A percentile compares a stretch with the other conserved stretches of the same genome.
These are phyloP conservation scores for Brassica rapa DNA, from an alignment of 345 rosid species.

Conservation along the genomic window DNA sequence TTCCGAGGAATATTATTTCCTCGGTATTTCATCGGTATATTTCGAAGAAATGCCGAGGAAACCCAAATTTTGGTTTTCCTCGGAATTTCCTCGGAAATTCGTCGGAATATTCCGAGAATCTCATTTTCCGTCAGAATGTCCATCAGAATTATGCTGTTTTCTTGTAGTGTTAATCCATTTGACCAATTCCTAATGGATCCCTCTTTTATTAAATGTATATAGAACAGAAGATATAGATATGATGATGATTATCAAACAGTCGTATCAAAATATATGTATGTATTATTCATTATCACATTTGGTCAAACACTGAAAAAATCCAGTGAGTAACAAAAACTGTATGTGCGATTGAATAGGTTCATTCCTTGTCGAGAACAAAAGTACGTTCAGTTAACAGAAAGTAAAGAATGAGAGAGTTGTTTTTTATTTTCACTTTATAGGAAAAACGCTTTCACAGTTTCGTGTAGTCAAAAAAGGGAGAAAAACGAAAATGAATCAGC, in stretches of 20 bases:
- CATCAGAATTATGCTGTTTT: no score
- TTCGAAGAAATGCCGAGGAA: no score
- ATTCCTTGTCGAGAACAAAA: constrained; percentile 20
- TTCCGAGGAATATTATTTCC: no score
- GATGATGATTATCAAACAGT: constrained; percentile 17
- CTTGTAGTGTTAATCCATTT: constrained; percentile 29
- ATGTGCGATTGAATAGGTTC: constrained; percentile 8
- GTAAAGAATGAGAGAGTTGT: constrained; percentile 8
- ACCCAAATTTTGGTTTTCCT: no score
- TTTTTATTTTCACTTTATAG: neutral
- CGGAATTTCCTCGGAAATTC: no score
- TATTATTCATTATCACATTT: constrained; percentile 24
- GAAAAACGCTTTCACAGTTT: neutral
- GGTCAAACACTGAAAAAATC: constrained; percentile 29
- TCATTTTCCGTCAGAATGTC: no score
- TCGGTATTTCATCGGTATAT: no score
- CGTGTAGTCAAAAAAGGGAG: constrained; percentile 5
- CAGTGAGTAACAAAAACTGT: constrained; percentile 1
- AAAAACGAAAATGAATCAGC: neutral
- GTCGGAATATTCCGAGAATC: no score
- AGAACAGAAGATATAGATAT: neutral
- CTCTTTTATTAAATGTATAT: neutral
- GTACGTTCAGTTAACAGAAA: neutral
- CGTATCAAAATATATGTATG: constrained; percentile 2
- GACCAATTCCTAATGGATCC: neutral